Base-by-base conservation (phyloP, 2,329 filamentous ascomycete species). In the Paecilomyces dactylethromorphus region DNA sequence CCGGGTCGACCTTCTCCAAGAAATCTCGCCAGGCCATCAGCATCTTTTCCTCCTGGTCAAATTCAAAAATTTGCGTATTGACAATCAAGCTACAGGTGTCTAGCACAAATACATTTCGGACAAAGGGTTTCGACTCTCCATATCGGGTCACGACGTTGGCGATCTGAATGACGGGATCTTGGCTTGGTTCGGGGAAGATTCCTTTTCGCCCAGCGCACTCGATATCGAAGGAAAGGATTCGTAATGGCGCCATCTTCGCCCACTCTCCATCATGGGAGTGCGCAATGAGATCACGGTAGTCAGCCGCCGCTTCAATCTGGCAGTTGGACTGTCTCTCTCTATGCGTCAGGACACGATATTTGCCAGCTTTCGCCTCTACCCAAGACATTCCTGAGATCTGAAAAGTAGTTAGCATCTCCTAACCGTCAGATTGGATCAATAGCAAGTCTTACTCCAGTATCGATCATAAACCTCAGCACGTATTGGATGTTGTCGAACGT, bases 401-500 rank as follows among this genome's bases (percentile, higher is more conserved):
- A 18, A 31, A 8, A 22, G 22, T 51, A 31, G 45, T 64, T 51
- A 64, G 62, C 22, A 56, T 52, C 22, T 10, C 7, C 39, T 35
- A 60, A 26, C 24, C 52, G 55, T 32, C 31, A 39, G 33, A 39
- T 53, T 22, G 4, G 10, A 12, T 15, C 51, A 35, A 32, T 26
- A 6, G 10, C 15, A 7, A 8, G 15, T 56, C 77, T 65, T 79
- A 90, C 87, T 74, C 92, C 89, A 65, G 90, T 95, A 74, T 99
- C 94, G 55, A 99, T 93, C 94, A 99, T 99, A 76, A 99, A 97
- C 56, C 94, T 85, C 64, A 97, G 77, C 26, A 97, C 86, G 70
- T 97, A 99, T 79, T 96, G 91, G 59, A 99, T 92, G 65, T 88
- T 97, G 79, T 99, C 94, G 68, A 93, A 99, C 0, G 94, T 97